Evolutionary conservation across 768 basidiomycete genomes (phyloP), one percentile per base, ranked within the genome.

Genomic region (Lactarius sp.): DNA sequence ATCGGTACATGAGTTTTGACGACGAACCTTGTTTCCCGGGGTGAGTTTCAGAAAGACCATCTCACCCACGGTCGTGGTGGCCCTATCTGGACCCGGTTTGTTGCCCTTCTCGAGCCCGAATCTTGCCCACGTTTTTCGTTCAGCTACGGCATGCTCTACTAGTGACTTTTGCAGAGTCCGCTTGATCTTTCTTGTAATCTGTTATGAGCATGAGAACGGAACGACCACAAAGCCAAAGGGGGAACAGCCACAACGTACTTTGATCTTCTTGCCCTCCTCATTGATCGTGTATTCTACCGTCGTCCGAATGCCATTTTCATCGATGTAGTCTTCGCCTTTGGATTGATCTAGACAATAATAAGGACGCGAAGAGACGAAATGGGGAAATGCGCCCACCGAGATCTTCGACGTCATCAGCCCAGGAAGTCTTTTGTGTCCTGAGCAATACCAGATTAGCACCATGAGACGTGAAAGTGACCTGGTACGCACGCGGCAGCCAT

Each of bases 211-310:
- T 37, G 27, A 64, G 57, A 20, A 49, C 8, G 20, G 57, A 20
- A 51, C 13, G 20, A 42, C 22, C n/a, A 36, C 16, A 47, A 10
- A 33, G 10, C 2, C 10, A n/a, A 36, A 8, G 4, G 36, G 16
- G 18, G n/a, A 49, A 41, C n/a, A 36, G 52, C 59, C n/a, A 41
- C 36, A 49, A 68, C 79, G 46, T 67, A 91, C 94, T 80, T 98
- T 99, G 73, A 98, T 85, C 73, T 90, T 94, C 77, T 94, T 93
- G 7, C 94, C 96, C 34, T 95, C 88, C 39, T 98, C 96, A 69
- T 98, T 94, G 57, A 90, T 74, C 4, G 36, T 41, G 37, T 61
- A 61, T 33, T 61, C 60, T 54, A 61, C 53, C n/a, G 34, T 61
- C 18, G 60, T 61, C 27, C 60, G 52, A 41, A 61, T 56, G 1